Percentiles rank a stretch among this genome's conserved stretches.
Evolutionary conservation across 2,329 filamentous ascomycete genomes (phyloP).

Genomic region (Lojkania enalia): DNA sequence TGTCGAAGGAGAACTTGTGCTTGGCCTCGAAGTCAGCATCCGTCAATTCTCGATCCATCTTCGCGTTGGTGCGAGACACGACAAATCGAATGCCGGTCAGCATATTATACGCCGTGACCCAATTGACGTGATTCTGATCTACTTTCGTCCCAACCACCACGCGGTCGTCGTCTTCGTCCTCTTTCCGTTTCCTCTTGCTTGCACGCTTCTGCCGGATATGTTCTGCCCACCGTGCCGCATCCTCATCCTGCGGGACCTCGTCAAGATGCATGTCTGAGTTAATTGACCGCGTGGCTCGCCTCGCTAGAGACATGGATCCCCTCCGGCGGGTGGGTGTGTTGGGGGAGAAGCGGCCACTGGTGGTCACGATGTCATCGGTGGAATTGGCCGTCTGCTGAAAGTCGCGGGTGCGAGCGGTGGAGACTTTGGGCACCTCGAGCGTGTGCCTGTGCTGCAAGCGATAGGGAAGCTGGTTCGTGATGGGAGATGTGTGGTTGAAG

Average conservation of each 20-base stretch:
- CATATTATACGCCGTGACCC: conserved; percentile 99
- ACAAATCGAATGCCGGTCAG: conserved; percentile 97
- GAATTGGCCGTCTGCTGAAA: conserved; percentile 47
- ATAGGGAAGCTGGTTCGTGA: conserved; percentile 56
- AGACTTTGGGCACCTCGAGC: conserved; percentile 77
- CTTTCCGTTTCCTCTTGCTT: conserved; percentile 79
- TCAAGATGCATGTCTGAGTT: conserved; percentile 83
- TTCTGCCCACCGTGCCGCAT: conserved; percentile 89
- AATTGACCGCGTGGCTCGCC: conserved; percentile 81
- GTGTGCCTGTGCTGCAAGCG: conserved; percentile 82
- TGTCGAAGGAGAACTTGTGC: conserved; percentile 98
- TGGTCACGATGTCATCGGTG: conserved; percentile 63
- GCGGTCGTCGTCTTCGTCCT: conserved; percentile 86
- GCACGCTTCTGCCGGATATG: conserved; percentile 89
- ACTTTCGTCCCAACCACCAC: conserved; percentile 97
- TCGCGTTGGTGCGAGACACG: conserved; percentile 94
- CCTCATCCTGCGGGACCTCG: conserved; percentile 83
- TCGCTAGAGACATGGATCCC: conserved; percentile 79
- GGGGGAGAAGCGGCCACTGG: conserved; percentile 82
- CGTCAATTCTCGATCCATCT: conserved; percentile 86
- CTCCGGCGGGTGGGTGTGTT: conserved; percentile 67
- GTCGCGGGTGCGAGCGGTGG: conserved; percentile 68
- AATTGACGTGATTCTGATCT: conserved; percentile 95
- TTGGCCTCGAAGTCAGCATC: conserved; percentile 90
- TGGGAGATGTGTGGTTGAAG: conserved; percentile 56